Evolutionary conservation across 352 stramenopile species (phyloP).

Genomic region (Globisporangium irregulare): DNA sequence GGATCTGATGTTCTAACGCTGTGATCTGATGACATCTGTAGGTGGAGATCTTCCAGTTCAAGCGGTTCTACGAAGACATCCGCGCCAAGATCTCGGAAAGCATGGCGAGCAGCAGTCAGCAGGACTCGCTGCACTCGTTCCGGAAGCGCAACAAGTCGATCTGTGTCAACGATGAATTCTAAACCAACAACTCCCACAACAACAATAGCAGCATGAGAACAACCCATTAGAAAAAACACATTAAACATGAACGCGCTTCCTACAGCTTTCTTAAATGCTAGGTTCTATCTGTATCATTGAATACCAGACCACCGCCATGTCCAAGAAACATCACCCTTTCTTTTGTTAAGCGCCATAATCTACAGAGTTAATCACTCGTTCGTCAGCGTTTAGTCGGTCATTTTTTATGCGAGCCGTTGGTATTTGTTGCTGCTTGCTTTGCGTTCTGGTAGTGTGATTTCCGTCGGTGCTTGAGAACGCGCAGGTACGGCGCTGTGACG

Average conservation of each 20-base stretch:
- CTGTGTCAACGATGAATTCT: constrained; percentile 18
- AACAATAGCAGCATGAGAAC: background rate
- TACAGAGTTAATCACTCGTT: background rate
- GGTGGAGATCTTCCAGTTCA: constrained; percentile 88
- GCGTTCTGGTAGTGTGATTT: constrained; percentile 16
- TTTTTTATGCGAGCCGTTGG: constrained; percentile 3
- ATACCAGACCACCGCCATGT: background rate
- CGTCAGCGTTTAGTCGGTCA: too few species aligned
- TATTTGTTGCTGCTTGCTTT: constrained; percentile 16
- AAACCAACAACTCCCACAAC: background rate
- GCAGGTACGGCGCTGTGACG: constrained; percentile 57
- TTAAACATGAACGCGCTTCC: background rate
- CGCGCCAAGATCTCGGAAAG: constrained; percentile 56
- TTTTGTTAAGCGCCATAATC: background rate
- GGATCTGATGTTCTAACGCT: background rate
- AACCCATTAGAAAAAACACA: background rate
- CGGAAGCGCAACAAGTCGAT: constrained; percentile 76
- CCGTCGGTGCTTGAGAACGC: constrained; percentile 72
- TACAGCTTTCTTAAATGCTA: too few species aligned
- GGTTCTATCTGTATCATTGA: too few species aligned
- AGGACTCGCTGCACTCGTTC: constrained; percentile 20
- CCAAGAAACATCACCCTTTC: background rate
- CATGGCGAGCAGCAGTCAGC: constrained; percentile 24
- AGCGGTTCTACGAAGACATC: constrained; percentile 84
- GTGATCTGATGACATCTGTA: constrained; percentile 18